Evolutionary conservation across 177 flowering plant genomes (phyloP), one percentile per base, ranked within the genome.

Genomic region (Telopea speciosissima): DNA sequence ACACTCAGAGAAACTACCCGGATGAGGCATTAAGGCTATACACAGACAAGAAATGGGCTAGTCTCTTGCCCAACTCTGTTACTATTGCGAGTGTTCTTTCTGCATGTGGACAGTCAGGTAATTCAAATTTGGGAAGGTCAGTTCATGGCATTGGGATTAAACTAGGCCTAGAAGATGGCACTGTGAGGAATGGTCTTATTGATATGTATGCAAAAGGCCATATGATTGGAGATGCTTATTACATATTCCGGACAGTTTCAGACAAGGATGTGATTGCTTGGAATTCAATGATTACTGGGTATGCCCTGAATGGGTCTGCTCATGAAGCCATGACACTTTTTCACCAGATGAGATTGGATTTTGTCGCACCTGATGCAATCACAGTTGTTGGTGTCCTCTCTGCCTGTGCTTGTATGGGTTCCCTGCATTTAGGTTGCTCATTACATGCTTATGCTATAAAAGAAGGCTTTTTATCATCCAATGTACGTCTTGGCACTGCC

Each of bases 191-290:
- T 82, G 88, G 91, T 73, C 86, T 89, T 12, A 72, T 91, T 26
- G 83, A 87, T 73, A 86, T 91, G 94, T 89, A 91, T 79, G 84
- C 87, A 61, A 91, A 89, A 67, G 86, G 89, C 67, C 67, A 72
- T 26, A 73, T 75, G 79, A 79, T 84, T 36, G 76, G 24, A 65
- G 87, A 84, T 74, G 89, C 94, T 54, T 45, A 67, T 40, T 60
- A 44, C 69, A 58, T 86, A 62, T 91, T 91, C 68, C 83, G 81
- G 61, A 76, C 70, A 36, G 52, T 79, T 23, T 26, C 70, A 3
- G 79, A 81, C 16, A 89, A 81, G 70, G 85, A 86, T 78, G 77
- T 82, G 42, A 66, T 87, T 72, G 62, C 93, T 25, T 91, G 94
- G 94, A 88, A 87, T 70, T 84, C 92, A 19, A 85, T 89, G 66